These are phyloP conservation scores for Plasmodium cynomolgi DNA, from an alignment of 169 alveolate species.

Conservation along the genomic window DNA sequence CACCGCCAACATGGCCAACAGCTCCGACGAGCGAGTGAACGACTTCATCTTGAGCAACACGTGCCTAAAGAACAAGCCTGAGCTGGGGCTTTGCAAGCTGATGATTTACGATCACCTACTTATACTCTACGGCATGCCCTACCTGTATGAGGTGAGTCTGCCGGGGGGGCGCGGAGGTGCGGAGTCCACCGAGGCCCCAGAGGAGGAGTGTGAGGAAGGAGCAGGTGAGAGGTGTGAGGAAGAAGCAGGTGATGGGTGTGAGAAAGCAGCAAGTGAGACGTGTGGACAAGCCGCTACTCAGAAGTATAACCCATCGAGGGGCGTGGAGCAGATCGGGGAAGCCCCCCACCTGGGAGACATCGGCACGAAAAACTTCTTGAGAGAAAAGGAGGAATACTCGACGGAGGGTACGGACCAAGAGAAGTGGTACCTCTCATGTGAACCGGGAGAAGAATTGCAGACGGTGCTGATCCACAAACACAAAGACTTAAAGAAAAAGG, in stretches of 20 bases:
- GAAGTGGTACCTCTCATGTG: neutral
- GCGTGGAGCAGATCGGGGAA: neutral
- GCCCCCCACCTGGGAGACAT: neutral
- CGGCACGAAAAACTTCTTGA: conserved; percentile 37
- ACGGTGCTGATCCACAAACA: conserved; percentile 57
- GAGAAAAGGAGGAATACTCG: conserved; percentile 33
- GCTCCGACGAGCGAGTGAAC: conserved; percentile 19
- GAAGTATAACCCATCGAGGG: neutral
- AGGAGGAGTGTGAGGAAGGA: neutral
- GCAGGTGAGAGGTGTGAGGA: neutral
- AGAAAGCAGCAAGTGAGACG: neutral
- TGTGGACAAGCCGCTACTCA: neutral
- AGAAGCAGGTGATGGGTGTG: neutral
- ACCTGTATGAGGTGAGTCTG: conserved; percentile 20
- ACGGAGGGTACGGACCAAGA: neutral
- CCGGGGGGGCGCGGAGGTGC: neutral
- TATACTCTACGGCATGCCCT: conserved; percentile 49
- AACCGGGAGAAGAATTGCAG: neutral
- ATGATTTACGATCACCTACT: conserved; percentile 56
- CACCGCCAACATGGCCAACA: neutral
- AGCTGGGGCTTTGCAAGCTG: conserved; percentile 47
- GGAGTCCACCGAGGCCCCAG: neutral
- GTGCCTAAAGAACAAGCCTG: conserved; percentile 66
- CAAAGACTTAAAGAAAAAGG: conserved; percentile 66
- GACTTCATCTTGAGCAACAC: conserved; percentile 51